phyloP scores from a whole-genome alignment of 768 basidiomycete genomes.

The Auriscalpium vulgare region DNA sequence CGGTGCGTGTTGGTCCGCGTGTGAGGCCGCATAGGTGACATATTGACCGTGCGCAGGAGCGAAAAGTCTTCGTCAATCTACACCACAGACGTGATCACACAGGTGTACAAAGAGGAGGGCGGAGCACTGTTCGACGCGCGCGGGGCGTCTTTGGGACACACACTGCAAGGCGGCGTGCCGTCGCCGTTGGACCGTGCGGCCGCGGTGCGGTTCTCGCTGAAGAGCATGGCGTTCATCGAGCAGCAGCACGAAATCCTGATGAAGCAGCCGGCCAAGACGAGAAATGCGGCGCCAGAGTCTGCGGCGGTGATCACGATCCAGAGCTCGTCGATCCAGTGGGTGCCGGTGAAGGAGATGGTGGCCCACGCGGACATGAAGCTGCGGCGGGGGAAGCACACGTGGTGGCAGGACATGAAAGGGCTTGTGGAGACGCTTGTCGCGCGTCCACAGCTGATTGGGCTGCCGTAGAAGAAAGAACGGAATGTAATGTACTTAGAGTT shows the following conservation, averaged over 20 bases:
- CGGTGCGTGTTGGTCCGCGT: slow-evolving; percentile 40
- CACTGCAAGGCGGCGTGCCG: slow-evolving; percentile 91
- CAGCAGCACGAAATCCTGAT: slow-evolving; percentile 55
- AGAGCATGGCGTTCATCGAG: slow-evolving; percentile 94
- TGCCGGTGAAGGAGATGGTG: slow-evolving; percentile 78
- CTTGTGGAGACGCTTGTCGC: slow-evolving; percentile 72
- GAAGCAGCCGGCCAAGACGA: slow-evolving; percentile 41
- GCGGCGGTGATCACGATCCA: slow-evolving; percentile 93
- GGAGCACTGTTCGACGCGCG: slow-evolving; percentile 86
- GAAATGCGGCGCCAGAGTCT: slow-evolving; percentile 51
- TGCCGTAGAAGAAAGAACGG: background rate
- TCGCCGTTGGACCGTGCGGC: slow-evolving; percentile 92
- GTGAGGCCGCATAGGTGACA: background rate
- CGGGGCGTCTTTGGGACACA: slow-evolving; percentile 94
- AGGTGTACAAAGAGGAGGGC: slow-evolving; percentile 96
- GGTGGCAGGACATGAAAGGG: slow-evolving; percentile 70
- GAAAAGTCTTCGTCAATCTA: slow-evolving; percentile 85
- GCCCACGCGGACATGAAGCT: slow-evolving; percentile 87
- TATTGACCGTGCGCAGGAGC: slow-evolving; percentile 42
- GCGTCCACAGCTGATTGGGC: slow-evolving; percentile 44
- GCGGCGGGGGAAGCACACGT: slow-evolving; percentile 65
- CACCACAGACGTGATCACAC: slow-evolving; percentile 84
- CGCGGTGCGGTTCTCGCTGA: slow-evolving; percentile 81
- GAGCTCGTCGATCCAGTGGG: slow-evolving; percentile 71
- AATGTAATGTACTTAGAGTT: background rate